phyloP scores from a whole-genome alignment of 1,284 basidiomycete species.

The Irpex lacteus region DNA sequence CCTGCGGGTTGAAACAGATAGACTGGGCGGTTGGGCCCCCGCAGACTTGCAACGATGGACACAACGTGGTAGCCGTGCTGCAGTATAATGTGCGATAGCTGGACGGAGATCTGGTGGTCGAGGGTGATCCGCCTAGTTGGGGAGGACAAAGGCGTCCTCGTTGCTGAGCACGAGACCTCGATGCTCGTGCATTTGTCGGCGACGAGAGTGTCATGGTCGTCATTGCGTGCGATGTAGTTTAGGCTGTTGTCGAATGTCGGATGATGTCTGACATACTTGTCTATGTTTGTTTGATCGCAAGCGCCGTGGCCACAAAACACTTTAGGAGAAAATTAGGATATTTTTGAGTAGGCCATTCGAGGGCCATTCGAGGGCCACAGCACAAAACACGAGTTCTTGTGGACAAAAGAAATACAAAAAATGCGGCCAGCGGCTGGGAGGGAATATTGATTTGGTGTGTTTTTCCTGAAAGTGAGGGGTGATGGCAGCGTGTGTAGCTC shows the following conservation, averaged over 20 bases:
- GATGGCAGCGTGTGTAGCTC: slow-evolving; percentile 28
- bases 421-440: slow-evolving; percentile 2
- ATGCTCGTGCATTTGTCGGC: no score
- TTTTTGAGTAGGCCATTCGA: no score
- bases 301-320: no score
- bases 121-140: slow-evolving; percentile 10
- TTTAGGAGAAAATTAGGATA: no score
- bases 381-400: neutral
- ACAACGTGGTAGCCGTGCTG: slow-evolving; percentile 11
- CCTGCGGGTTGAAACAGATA: slow-evolving; percentile 1
- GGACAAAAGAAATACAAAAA: neutral
- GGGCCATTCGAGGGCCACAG: no score
- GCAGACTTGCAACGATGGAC: neutral
- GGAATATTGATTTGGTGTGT: slow-evolving; percentile 3
- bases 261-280: no score
- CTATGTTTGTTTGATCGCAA: neutral
- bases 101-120: slow-evolving; percentile 6
- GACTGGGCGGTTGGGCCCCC: neutral
- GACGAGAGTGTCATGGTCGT: no score
- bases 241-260: no score
- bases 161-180: neutral
- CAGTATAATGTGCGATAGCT: slow-evolving; percentile 9
- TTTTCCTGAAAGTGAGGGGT: slow-evolving; percentile 11
- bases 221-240: no score
- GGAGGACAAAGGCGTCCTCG: neutral